phyloP scores from a whole-genome alignment of 2,329 filamentous ascomycete species.

The Ophiocordyceps robertsii region DNA sequence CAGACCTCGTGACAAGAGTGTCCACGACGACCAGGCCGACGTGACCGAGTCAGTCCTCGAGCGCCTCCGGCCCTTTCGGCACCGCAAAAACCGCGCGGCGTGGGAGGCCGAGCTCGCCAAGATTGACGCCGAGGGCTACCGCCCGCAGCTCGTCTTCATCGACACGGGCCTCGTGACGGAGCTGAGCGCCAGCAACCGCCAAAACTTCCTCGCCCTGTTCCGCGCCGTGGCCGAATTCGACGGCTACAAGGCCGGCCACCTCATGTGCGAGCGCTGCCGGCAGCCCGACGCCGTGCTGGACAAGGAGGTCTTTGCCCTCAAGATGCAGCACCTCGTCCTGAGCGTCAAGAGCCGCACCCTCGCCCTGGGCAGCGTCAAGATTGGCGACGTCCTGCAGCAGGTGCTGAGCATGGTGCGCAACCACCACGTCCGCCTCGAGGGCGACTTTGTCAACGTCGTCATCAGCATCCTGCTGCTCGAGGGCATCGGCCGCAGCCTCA shows the following conservation, averaged over 20 bases:
- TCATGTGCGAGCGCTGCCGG: slow-evolving; percentile 93
- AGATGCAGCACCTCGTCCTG: slow-evolving; percentile 93
- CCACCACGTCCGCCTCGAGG: slow-evolving; percentile 89
- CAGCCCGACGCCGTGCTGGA: slow-evolving; percentile 86
- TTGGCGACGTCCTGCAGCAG: slow-evolving; percentile 85
- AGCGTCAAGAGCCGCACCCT: slow-evolving; percentile 84
- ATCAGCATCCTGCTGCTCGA: slow-evolving; percentile 88
- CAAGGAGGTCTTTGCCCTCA: slow-evolving; percentile 78
- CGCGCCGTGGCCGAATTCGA: slow-evolving; percentile 93
- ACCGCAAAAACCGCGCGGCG: slow-evolving; percentile 44
- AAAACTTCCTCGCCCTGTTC: slow-evolving; percentile 92
- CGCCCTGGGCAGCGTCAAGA: slow-evolving; percentile 86
- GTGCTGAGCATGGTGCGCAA: slow-evolving; percentile 82
- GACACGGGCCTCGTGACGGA: slow-evolving; percentile 93
- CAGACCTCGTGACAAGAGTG: slow-evolving; percentile 13
- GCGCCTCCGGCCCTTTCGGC: slow-evolving; percentile 60
- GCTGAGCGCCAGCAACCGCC: slow-evolving; percentile 72
- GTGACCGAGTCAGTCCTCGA: slow-evolving; percentile 79
- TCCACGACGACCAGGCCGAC: slow-evolving; percentile 43
- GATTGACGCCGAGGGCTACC: slow-evolving; percentile 77
- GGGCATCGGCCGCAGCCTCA: slow-evolving; percentile 77
- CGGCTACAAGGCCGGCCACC: slow-evolving; percentile 82
- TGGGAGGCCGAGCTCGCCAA: slow-evolving; percentile 65
- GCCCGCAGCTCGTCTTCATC: slow-evolving; percentile 92
- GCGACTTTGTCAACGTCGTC: slow-evolving; percentile 97